Percentiles rank a stretch among this genome's conserved stretches.
Evolutionary conservation across 2,329 filamentous ascomycete species (phyloP).

Genomic region (Aspergillus floridensis): DNA sequence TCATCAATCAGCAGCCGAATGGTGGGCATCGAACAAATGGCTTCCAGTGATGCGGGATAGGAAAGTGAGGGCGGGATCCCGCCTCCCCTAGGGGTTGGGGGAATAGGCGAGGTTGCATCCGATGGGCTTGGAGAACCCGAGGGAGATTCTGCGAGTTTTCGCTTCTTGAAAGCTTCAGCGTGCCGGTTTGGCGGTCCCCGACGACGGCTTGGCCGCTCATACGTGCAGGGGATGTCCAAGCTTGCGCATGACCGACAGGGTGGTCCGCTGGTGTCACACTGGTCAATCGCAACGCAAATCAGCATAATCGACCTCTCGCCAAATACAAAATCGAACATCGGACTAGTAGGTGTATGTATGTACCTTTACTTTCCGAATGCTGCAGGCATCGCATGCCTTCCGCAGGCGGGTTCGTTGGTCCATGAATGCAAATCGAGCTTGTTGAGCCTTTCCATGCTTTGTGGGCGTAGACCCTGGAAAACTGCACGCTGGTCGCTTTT

Average conservation of each 20-base stretch:
- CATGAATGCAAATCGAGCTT: constrained; percentile 27
- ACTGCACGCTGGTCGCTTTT: constrained; percentile 8
- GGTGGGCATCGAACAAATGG: constrained; percentile 44
- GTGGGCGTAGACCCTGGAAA: constrained; percentile 19
- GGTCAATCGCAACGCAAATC: neutral
- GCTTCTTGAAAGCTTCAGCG: constrained; percentile 65
- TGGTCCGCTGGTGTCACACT: constrained; percentile 66
- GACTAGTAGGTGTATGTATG: constrained; percentile 15
- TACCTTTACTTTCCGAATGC: constrained; percentile 55
- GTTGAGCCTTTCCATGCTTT: constrained; percentile 22
- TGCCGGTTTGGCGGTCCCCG: constrained; percentile 65
- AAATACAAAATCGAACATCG: neutral
- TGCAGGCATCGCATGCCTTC: constrained; percentile 55
- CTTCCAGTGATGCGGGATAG: constrained; percentile 49
- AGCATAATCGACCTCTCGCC: neutral
- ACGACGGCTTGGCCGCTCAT: constrained; percentile 61
- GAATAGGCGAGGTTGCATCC: constrained; percentile 42
- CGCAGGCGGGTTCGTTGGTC: constrained; percentile 44
- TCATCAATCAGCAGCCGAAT: constrained; percentile 45
- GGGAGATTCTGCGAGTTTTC: constrained; percentile 46
- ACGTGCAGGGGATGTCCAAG: constrained; percentile 66
- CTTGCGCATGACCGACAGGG: constrained; percentile 64
- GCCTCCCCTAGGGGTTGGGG: constrained; percentile 22
- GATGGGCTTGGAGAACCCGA: constrained; percentile 42
- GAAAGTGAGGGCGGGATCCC: constrained; percentile 37